Percentiles rank a stretch among this genome's conserved stretches.
These are phyloP conservation scores for Acer negundo DNA, from an alignment of 345 rosid species.

Conservation along the genomic window DNA sequence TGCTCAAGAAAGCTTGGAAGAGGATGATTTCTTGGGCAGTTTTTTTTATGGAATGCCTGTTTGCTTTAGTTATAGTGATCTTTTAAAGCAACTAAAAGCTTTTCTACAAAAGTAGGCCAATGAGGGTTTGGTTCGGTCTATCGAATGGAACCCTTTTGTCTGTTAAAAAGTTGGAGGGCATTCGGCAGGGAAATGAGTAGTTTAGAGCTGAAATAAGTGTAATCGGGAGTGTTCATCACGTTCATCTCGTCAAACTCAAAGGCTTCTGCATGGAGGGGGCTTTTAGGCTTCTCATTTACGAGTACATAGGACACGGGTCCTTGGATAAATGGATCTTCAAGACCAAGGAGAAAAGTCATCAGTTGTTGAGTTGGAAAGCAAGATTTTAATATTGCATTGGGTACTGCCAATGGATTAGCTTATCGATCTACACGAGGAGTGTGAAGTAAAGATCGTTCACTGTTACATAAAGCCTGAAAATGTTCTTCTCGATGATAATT, in stretches of 20 bases:
- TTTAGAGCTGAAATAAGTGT: conserved; percentile 56
- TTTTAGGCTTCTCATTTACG: conserved; percentile 59
- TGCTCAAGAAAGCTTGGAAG: conserved; percentile 31
- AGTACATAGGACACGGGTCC: conserved; percentile 53
- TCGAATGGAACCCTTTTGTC: conserved; percentile 42
- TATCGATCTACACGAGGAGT: conserved; percentile 56
- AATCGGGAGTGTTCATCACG: conserved; percentile 53
- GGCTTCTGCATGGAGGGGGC: conserved; percentile 55
- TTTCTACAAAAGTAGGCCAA: conserved; percentile 45
- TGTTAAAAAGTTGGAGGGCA: conserved; percentile 48
- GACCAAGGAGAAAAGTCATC: conserved; percentile 20
- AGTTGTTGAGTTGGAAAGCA: conserved; percentile 41
- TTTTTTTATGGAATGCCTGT: conserved; percentile 34
- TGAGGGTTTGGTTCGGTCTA: conserved; percentile 59
- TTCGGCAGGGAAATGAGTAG: conserved; percentile 52
- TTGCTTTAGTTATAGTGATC: conserved; percentile 43
- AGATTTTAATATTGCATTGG: conserved; percentile 45
- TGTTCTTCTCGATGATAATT: conserved; percentile 48
- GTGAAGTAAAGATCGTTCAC: conserved; percentile 51
- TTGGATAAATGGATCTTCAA: conserved; percentile 55
- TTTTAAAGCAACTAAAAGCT: conserved; percentile 42
- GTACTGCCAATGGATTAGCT: conserved; percentile 50
- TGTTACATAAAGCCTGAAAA: conserved; percentile 56
- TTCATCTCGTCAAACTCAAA: conserved; percentile 55
- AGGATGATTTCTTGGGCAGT: conserved; percentile 36